Conservation (phyloP, 768 basidiomycete species). For the Hysterangium stoloniferum region DNA sequence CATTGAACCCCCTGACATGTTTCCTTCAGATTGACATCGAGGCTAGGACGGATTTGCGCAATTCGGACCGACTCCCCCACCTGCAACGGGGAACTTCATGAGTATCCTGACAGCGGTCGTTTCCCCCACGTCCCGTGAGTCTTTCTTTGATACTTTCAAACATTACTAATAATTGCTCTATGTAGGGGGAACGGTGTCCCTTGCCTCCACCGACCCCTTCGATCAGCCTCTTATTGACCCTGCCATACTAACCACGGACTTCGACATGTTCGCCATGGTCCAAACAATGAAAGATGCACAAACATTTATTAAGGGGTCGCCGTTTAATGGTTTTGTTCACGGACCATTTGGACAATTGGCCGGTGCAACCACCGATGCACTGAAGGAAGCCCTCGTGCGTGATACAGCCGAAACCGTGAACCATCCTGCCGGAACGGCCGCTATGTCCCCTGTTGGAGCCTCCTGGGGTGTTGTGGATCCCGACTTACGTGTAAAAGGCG, state of each 20-base stretch:
- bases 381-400: constrained; percentile 14
- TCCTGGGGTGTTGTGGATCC: constrained; percentile 31
- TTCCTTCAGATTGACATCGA: constrained; percentile 12
- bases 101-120: constrained; percentile 4
- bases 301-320: constrained; percentile 21
- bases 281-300: constrained; percentile 21
- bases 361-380: constrained; percentile 12
- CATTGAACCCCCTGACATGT: not conserved
- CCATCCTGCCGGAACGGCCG: constrained; percentile 31
- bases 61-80: not conserved
- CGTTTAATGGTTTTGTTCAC: constrained; percentile 24
- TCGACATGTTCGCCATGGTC: constrained; percentile 26
- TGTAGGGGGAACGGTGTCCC: constrained; percentile 30
- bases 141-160: not conserved
- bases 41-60: not conserved
- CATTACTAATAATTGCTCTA: not conserved
- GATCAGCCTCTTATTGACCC: constrained; percentile 43
- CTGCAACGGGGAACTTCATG: constrained; percentile 5
- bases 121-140: constrained; percentile 14
- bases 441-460: constrained; percentile 25
- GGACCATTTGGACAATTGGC: constrained; percentile 13
- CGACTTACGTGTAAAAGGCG: constrained; percentile 30
- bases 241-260: constrained; percentile 30
- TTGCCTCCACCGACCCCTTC: constrained; percentile 40
- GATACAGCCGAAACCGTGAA: constrained; percentile 18